Conservation (phyloP, 805 yeast species). For the Kodamaea nitidulidarum region DNA sequence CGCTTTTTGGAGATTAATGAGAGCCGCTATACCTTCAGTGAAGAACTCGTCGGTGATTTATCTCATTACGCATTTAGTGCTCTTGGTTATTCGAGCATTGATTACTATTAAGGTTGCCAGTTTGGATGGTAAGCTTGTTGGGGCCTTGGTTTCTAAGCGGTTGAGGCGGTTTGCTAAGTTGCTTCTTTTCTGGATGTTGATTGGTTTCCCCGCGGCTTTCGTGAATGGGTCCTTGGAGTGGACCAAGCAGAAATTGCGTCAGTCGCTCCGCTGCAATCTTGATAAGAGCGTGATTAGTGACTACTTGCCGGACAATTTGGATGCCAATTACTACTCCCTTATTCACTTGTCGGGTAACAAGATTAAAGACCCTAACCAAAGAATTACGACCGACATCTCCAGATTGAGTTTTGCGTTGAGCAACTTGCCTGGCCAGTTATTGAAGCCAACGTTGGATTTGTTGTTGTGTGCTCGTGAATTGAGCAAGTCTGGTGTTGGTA, state of each 20-base stretch:
- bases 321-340: conserved; percentile 70
- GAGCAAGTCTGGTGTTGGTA: conserved; percentile 58
- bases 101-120: conserved; percentile 80
- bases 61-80: conserved; percentile 50
- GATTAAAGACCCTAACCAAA: conserved; percentile 74
- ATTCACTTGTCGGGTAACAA: conserved; percentile 51
- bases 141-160: conserved; percentile 69
- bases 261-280: conserved; percentile 57
- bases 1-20: conserved; percentile 27
- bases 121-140: conserved; percentile 80
- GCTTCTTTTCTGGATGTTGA: conserved; percentile 70
- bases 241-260: conserved; percentile 55
- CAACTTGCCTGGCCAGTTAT: conserved; percentile 72
- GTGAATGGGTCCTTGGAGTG: conserved; percentile 68
- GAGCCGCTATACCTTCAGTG: conserved; percentile 33
- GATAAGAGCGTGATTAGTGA: conserved; percentile 61
- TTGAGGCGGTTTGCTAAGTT: conserved; percentile 61
- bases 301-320: conserved; percentile 66
- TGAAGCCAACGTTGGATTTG: conserved; percentile 80
- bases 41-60: conserved; percentile 27
- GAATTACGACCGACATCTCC: conserved; percentile 76
- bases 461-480: conserved; percentile 76
- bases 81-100: conserved; percentile 64
- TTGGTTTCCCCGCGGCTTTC: conserved; percentile 83
- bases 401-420: conserved; percentile 70